Percentiles rank a stretch among this genome's conserved stretches.
Conservation (phyloP, 768 basidiomycete genomes). For the Lanmaoa pseudosensibilis region DNA sequence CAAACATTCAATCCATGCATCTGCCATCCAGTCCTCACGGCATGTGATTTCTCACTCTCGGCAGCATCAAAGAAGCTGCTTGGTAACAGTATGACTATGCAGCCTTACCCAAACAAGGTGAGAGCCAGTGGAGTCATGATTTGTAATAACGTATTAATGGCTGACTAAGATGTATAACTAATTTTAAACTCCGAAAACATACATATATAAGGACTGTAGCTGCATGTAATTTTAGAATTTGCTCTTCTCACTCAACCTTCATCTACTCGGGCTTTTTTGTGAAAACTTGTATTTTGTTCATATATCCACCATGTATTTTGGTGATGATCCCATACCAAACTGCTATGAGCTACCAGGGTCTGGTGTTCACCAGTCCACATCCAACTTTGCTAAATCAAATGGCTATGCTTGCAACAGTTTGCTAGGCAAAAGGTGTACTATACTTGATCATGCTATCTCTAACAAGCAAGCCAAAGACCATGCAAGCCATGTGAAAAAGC, state of each 20-base stretch:
- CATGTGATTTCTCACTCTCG: background rate
- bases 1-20: no score
- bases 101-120: no score
- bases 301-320: constrained; percentile 9
- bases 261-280: background rate
- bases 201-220: constrained; percentile 9
- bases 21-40: background rate
- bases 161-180: constrained; percentile 1
- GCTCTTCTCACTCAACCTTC: background rate
- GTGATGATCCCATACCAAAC: background rate
- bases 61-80: no score
- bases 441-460: background rate
- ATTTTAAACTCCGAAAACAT: constrained; percentile 22
- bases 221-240: background rate
- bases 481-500: background rate
- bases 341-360: background rate
- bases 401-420: background rate
- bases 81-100: no score
- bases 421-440: constrained; percentile 4
- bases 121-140: no score
- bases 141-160: background rate
- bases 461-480: background rate
- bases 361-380: background rate
- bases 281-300: background rate
- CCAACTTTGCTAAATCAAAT: background rate